phyloP scores from a whole-genome alignment of 331 rosid genomes.

The Acacia concinna region DNA sequence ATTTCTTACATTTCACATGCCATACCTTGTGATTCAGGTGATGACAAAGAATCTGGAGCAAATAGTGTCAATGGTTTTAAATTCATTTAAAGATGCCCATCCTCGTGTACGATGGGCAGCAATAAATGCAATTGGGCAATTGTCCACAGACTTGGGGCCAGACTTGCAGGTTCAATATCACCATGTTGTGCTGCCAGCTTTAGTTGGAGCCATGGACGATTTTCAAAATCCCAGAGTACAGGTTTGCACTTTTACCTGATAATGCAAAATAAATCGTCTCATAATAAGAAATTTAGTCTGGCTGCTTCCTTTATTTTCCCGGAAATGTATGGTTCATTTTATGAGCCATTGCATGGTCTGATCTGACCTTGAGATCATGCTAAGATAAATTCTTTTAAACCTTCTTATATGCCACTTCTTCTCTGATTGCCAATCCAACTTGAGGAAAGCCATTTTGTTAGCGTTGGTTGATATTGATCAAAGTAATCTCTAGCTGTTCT shows the following conservation, averaged over 20 bases:
- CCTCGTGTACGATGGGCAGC: conserved; percentile 84
- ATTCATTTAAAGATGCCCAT: conserved; percentile 54
- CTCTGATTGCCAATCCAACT: not conserved
- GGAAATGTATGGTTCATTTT: not conserved
- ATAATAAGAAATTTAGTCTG: not conserved
- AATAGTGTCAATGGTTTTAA: conserved; percentile 63
- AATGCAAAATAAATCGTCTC: not conserved
- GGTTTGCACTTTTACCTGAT: conserved; percentile 45
- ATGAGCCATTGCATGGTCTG: not conserved
- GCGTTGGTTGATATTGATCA: not conserved
- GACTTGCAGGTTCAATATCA: conserved; percentile 62
- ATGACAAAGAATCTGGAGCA: conserved; percentile 65
- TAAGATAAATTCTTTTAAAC: not conserved
- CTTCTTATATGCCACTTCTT: not conserved
- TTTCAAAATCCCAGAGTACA: conserved; percentile 75
- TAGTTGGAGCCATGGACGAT: conserved; percentile 78
- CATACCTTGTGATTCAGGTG: conserved; percentile 48
- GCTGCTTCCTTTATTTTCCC: not conserved
- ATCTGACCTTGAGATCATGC: not conserved
- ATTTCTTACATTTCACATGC: not conserved
- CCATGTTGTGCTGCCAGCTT: conserved; percentile 58
- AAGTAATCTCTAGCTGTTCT: not conserved
- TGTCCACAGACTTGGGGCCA: conserved; percentile 81
- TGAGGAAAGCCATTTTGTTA: conserved; percentile 6
- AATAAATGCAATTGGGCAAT: conserved; percentile 69